A percentile compares a stretch with the other conserved stretches of the same genome.
These are phyloP conservation scores for Pichia occidentalis DNA, from an alignment of 805 yeast genomes.

Conservation along the genomic window DNA sequence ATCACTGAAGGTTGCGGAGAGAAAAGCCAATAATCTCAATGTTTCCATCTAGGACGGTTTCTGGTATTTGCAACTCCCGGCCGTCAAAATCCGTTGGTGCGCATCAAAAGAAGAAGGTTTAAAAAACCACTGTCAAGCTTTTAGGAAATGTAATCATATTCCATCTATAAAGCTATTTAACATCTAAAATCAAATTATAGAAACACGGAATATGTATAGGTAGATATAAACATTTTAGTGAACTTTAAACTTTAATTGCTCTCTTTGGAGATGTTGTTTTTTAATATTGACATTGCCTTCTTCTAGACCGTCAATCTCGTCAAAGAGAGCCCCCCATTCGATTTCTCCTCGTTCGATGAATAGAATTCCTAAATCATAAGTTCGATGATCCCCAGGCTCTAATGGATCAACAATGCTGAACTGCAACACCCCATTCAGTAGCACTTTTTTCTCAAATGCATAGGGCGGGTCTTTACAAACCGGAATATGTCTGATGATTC, in stretches of 20 bases:
- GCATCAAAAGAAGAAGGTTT: too few species aligned
- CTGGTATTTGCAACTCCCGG: too few species aligned
- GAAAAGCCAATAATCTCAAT: background rate
- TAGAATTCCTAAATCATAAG: conserved; percentile 48
- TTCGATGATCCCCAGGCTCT: conserved; percentile 35
- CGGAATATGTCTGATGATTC: conserved; percentile 57
- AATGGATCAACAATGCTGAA: conserved; percentile 39
- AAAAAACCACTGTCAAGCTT: too few species aligned
- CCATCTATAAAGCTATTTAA: too few species aligned
- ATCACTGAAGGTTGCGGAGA: background rate
- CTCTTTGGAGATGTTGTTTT: conserved; percentile 34
- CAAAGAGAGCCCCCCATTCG: conserved; percentile 69
- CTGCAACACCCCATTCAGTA: conserved; percentile 72
- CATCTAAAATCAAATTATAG: too few species aligned
- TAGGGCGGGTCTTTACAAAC: conserved; percentile 27
- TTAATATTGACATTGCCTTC: conserved; percentile 21
- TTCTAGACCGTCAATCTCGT: conserved; percentile 32
- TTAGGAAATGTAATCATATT: too few species aligned
- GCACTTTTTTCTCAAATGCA: conserved; percentile 47
- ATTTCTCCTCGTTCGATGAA: conserved; percentile 73
- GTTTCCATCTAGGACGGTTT: too few species aligned
- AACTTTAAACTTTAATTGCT: conserved; percentile 30
- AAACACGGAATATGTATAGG: too few species aligned
- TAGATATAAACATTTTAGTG: too few species aligned
- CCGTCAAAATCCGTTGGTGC: too few species aligned